Evolutionary conservation across 2,329 filamentous ascomycete species (phyloP), one percentile per base, ranked within the genome.

Genomic region (Tolypocladium amazonense): DNA sequence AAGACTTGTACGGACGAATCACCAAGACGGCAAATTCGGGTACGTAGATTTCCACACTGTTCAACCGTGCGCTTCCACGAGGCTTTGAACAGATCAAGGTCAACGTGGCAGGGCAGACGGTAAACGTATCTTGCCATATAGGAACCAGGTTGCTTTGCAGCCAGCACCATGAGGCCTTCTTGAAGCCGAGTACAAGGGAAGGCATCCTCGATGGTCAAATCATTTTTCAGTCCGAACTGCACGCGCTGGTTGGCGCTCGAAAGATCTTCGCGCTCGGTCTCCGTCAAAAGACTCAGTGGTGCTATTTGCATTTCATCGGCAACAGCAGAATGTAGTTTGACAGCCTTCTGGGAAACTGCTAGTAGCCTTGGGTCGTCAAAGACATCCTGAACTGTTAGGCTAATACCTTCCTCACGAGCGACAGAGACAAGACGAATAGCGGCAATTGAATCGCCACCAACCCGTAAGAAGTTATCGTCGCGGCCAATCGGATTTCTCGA

Each of bases 131-230:
- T 43, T 12, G 41, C 41, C 8, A 43, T n/a, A 43, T 43, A 43
- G 11, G n/a, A 43, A 2, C 25, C 27, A 37, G 52, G 20, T 20
- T 43, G 41, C n/a, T 43, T 43, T 23, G 6, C 18, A 11, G 41
- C 41, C 8, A 43, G 18, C 0, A 74, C 70, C 27, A 79, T 65
- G 1, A 79, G 66, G 2, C 73, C 75, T 58, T 74, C 72, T 57
- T 79, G 76, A 1, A 78, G 66, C 1, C 70, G 67, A 3, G 73
- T 74, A 63, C 73, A 76, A 8, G 76, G 75, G 54, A 73, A 77
- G 0, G 72, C 63, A 58, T 79, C 74, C 11, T 39, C 3, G 4
- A 56, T 39, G 7, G 39, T 15, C 20, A 14, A 41, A 41, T 41
- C 39, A 14, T 20, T 20, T 3, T 41, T 20, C 39, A 41, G 14